A percentile compares a stretch with the other conserved stretches of the same genome.
phyloP scores from a whole-genome alignment of 305 asterid species.

The Fraxinus albicans region DNA sequence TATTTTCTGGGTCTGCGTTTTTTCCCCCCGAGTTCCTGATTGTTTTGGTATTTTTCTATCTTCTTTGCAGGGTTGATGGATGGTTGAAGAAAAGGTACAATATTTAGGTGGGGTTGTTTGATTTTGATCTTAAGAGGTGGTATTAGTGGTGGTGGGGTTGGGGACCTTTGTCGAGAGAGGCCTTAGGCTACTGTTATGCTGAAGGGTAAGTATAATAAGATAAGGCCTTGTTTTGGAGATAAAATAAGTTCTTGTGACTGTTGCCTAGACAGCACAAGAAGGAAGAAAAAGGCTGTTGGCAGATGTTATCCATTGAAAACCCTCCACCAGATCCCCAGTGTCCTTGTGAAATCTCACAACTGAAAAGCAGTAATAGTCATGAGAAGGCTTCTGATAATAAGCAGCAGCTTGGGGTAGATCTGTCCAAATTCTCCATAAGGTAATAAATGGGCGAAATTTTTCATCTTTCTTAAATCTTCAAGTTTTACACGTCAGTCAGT shows the following conservation, averaged over 20 bases:
- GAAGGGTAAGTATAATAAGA: constrained; percentile 44
- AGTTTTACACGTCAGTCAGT: constrained; percentile 5
- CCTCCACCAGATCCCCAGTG: constrained; percentile 77
- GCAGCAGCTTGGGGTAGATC: constrained; percentile 55
- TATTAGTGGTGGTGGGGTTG: constrained; percentile 39
- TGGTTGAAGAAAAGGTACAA: constrained; percentile 39
- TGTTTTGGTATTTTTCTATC: constrained; percentile 21
- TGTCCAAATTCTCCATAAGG: constrained; percentile 94
- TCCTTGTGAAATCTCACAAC: constrained; percentile 52
- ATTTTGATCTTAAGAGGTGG: constrained; percentile 33
- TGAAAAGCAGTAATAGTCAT: constrained; percentile 42
- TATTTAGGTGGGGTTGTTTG: constrained; percentile 44
- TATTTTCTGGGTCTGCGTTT: constrained; percentile 15
- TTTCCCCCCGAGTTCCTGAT: constrained; percentile 28
- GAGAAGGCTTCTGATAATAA: constrained; percentile 49
- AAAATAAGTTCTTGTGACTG: constrained; percentile 76
- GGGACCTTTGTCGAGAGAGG: constrained; percentile 34
- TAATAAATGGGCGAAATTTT: constrained; percentile 23
- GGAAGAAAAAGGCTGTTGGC: constrained; percentile 56
- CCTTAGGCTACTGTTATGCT: constrained; percentile 71
- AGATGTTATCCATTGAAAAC: constrained; percentile 97
- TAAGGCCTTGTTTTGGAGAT: constrained; percentile 34
- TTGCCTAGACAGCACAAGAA: constrained; percentile 75
- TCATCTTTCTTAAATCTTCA: not conserved
- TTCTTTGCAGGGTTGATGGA: constrained; percentile 38